Evolutionary conservation across 2,329 filamentous ascomycete genomes (phyloP), one percentile per base, ranked within the genome.

Genomic region (Fusarium coicis): DNA sequence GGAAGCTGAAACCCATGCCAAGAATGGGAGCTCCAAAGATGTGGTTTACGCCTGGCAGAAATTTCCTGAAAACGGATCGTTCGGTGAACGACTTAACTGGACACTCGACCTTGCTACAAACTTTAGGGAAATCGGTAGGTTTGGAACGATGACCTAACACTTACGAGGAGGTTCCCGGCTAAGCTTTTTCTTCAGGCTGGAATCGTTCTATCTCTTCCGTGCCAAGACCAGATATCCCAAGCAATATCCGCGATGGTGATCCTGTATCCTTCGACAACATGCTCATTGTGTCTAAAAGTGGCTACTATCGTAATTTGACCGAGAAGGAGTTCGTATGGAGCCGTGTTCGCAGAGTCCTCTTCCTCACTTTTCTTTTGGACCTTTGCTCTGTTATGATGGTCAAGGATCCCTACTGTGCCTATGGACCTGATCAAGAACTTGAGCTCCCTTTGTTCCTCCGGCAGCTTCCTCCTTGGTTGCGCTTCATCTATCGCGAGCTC

Each of bases 391-490:
- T 91, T 4, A 70, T 90, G 69, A 91, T 94, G 84, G 90, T 92
- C 74, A 88, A 89, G 59, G 96, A 98, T 76, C 91, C 92, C 0
- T 97, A 96, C 83, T 97, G 95, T 81, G 77, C 90, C 65, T 78
- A 88, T 30, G 87, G 89, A 2, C 82, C 83, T 4, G 78, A 83
- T 8, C 82, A 84, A 60, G 77, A 80, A 65, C 59, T 74, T 49
- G 55, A 73, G 21, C 69, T 84, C 66, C 81, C 91, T 66, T 58
- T 84, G 78, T 74, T 87, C 80, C 78, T 88, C 78, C 66, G 65
- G 15, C 66, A 77, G 28, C 74, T 88, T 7, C 85, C 87, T 11
- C 80, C 83, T 0, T 70, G 84, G 54, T 63, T 88, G 4, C 81
- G 92, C 34, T 85, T 84, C 37, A 70, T 87, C 11, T 90, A 89